Percentiles rank a stretch among this genome's conserved stretches.
These are phyloP conservation scores for Simplicillium aogashimaense DNA, from an alignment of 2,329 filamentous ascomycete genomes.

Conservation along the genomic window DNA sequence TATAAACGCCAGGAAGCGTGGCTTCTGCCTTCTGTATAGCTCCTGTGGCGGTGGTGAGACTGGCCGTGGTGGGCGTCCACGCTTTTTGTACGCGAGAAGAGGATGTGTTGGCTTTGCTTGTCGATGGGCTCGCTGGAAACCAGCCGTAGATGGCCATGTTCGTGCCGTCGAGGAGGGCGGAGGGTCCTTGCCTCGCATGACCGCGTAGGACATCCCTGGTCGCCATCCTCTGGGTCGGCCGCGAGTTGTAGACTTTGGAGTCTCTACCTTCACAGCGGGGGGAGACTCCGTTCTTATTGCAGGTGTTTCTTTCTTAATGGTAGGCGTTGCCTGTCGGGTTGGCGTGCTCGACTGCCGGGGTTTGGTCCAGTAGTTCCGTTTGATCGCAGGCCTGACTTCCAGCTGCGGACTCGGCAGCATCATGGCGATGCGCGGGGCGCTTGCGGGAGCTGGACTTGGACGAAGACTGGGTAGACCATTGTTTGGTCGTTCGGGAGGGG, in stretches of 20 bases:
- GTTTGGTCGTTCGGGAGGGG: too few species aligned
- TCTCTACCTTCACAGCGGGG: neutral
- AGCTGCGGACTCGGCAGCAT: too few species aligned
- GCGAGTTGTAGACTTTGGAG: conserved; percentile 5
- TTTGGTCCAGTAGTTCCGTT: too few species aligned
- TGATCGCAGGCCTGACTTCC: too few species aligned
- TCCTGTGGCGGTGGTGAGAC: conserved; percentile 26
- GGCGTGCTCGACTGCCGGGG: neutral
- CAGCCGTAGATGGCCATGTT: too few species aligned
- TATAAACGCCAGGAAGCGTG: conserved; percentile 39
- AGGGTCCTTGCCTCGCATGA: conserved; percentile 8
- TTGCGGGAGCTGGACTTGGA: too few species aligned
- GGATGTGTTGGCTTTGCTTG: neutral
- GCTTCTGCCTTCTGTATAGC: conserved; percentile 29
- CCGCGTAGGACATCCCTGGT: conserved; percentile 18
- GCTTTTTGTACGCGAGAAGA: neutral
- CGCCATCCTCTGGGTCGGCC: conserved; percentile 40
- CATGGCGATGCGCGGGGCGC: too few species aligned
- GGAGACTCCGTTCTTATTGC: neutral
- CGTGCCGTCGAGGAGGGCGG: neutral
- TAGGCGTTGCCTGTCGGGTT: neutral
- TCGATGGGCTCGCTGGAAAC: neutral
- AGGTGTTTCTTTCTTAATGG: neutral
- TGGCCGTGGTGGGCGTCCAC: conserved; percentile 15
- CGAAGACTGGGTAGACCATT: too few species aligned